Conservation (phyloP, 2,329 filamentous ascomycete species). For the Coleophoma crateriformis region DNA sequence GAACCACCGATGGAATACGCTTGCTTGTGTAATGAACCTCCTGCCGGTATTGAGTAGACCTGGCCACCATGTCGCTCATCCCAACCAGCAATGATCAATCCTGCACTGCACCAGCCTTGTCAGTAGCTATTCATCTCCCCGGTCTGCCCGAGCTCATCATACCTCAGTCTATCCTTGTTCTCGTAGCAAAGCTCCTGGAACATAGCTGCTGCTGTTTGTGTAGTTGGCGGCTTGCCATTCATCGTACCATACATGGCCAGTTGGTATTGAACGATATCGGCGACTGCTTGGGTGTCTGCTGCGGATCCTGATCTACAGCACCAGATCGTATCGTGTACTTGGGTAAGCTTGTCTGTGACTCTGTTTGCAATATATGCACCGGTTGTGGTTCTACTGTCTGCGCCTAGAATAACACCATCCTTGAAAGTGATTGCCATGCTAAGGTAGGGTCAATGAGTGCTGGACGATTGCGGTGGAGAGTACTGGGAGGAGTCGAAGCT, state of each 20-base stretch:
- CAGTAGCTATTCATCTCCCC: too few relatives aligned
- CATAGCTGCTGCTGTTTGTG: conserved; percentile 88
- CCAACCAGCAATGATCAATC: conserved; percentile 98
- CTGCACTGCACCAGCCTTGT: conserved; percentile 54
- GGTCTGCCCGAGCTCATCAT: conserved; percentile 27
- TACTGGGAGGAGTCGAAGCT: conserved; percentile 26
- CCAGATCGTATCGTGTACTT: conserved; percentile 99
- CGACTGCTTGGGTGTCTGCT: conserved; percentile 95
- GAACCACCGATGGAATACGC: conserved; percentile 93
- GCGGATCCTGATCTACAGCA: conserved; percentile 97
- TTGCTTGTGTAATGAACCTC: conserved; percentile 96
- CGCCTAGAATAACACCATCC: conserved; percentile 93
- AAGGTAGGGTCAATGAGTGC: conserved; percentile 22
- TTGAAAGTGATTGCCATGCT: conserved; percentile 99
- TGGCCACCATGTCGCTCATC: conserved; percentile 92
- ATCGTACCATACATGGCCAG: conserved; percentile 86
- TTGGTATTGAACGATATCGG: conserved; percentile 97
- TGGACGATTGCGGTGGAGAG: conserved; percentile 9
- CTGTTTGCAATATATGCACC: conserved; percentile 98
- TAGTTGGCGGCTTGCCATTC: conserved; percentile 86
- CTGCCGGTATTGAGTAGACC: conserved; percentile 94
- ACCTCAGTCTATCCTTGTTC: conserved; percentile 94
- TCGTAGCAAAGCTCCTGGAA: conserved; percentile 98
- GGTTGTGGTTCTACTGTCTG: conserved; percentile 95
- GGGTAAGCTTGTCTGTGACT: conserved; percentile 98